Conservation (phyloP, 2,329 filamentous ascomycete genomes). For the Fulvia fulva region DNA sequence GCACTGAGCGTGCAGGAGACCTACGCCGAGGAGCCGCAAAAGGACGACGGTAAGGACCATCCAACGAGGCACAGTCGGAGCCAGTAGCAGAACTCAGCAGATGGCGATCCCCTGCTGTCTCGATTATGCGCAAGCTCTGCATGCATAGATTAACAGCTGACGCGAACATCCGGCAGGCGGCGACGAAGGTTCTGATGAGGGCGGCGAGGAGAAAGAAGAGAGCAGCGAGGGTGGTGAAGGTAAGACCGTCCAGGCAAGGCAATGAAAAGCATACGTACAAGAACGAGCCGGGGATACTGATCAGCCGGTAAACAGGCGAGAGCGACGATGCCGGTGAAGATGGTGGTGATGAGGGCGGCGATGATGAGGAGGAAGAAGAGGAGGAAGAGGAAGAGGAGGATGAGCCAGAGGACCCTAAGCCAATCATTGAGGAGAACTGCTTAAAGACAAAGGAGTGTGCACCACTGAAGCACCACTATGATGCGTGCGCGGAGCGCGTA, state of each 20-base stretch:
- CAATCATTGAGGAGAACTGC: conserved; percentile 89
- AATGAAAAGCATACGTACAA: background rate
- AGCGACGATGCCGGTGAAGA: conserved; percentile 52
- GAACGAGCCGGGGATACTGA: conserved; percentile 23
- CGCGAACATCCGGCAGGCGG: conserved; percentile 18
- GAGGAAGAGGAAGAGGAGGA: conserved; percentile 81
- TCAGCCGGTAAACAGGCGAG: conserved; percentile 31
- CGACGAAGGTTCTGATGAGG: conserved; percentile 31
- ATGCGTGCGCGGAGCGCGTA: conserved; percentile 96
- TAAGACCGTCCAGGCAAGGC: conserved; percentile 26
- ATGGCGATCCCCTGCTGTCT: background rate
- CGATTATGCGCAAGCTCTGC: background rate
- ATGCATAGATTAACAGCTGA: background rate
- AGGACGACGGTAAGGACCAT: conserved; percentile 39
- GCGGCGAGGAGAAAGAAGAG: conserved; percentile 39
- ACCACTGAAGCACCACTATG: conserved; percentile 93
- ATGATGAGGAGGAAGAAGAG: conserved; percentile 66
- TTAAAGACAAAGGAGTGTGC: conserved; percentile 79
- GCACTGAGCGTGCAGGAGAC: conserved; percentile 60
- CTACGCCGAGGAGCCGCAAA: conserved; percentile 56
- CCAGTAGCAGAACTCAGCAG: conserved; percentile 7
- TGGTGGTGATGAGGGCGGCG: conserved; percentile 59
- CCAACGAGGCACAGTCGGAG: background rate
- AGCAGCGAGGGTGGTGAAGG: conserved; percentile 36
- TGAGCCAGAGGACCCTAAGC: conserved; percentile 80